These are phyloP conservation scores for Monosporascus cannonballus DNA, from an alignment of 2,329 filamentous ascomycete species.

Conservation along the genomic window DNA sequence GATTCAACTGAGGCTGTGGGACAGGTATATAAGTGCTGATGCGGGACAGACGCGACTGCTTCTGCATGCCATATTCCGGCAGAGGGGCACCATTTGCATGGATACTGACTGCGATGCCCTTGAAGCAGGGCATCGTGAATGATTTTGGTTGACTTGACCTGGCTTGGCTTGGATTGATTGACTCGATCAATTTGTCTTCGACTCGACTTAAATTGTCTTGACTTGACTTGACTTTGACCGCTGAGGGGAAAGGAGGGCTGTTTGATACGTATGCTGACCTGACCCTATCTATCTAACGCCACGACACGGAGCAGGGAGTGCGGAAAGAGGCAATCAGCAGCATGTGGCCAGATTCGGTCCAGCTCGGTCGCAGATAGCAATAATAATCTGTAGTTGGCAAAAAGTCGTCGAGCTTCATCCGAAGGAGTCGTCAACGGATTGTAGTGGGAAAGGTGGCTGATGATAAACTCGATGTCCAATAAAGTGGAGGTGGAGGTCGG, in stretches of 20 bases:
- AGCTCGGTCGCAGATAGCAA: too few species aligned
- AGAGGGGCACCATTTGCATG: constrained; percentile 77
- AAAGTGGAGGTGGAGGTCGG: not conserved
- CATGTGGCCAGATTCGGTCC: too few species aligned
- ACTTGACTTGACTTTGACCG: too few species aligned
- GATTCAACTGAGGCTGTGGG: constrained; percentile 73
- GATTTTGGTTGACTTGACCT: constrained; percentile 1
- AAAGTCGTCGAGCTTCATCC: not conserved
- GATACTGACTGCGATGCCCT: constrained; percentile 97
- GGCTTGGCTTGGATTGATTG: too few species aligned
- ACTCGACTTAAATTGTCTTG: too few species aligned
- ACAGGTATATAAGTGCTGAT: constrained; percentile 98
- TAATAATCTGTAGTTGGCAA: too few species aligned
- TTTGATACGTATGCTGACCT: too few species aligned
- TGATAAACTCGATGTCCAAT: not conserved
- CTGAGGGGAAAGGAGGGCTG: too few species aligned
- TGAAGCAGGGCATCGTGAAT: constrained; percentile 82
- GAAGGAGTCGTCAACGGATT: not conserved
- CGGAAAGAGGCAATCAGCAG: too few species aligned
- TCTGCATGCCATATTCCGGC: constrained; percentile 89
- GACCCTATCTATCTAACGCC: too few species aligned
- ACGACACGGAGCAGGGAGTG: too few species aligned
- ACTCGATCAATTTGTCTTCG: too few species aligned
- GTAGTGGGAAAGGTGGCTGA: not conserved
- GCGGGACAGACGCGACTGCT: constrained; percentile 81